phyloP scores from a whole-genome alignment of 2,329 filamentous ascomycete genomes.

The Neoascochyta sp. region DNA sequence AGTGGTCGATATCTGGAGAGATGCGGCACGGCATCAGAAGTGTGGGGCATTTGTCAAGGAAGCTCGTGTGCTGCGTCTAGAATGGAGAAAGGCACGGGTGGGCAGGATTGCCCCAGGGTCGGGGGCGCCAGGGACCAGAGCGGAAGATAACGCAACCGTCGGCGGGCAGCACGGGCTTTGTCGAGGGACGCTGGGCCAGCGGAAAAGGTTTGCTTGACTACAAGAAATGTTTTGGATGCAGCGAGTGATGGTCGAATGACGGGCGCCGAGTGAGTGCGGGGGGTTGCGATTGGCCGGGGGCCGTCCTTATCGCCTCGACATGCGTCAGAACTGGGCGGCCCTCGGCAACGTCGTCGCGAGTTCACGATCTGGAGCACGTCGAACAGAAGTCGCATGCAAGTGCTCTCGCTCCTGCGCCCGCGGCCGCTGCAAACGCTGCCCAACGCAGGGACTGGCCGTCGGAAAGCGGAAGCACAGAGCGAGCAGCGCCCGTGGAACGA shows the following conservation, averaged over 20 bases:
- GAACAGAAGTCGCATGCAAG: too few relatives aligned
- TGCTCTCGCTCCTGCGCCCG: too few relatives aligned
- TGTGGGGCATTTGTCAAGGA: slow-evolving; percentile 19
- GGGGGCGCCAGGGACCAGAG: slow-evolving; percentile 6
- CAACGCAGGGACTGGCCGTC: slow-evolving; percentile 5
- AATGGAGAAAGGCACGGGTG: slow-evolving; percentile 5
- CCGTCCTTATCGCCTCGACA: slow-evolving; percentile 26
- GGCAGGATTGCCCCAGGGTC: slow-evolving; percentile 10
- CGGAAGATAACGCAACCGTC: slow-evolving; percentile 6
- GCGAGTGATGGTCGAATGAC: slow-evolving; percentile 24
- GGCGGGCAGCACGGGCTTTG: slow-evolving; percentile 5
- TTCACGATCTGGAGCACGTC: too few relatives aligned
- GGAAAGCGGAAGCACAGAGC: slow-evolving; percentile 3
- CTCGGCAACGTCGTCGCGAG: slow-evolving; percentile 7
- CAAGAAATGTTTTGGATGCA: slow-evolving; percentile 21
- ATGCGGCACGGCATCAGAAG: slow-evolving; percentile 13
- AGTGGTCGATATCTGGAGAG: too few relatives aligned
- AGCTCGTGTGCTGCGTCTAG: slow-evolving; percentile 12
- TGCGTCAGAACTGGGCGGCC: slow-evolving; percentile 13
- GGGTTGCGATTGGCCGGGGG: slow-evolving; percentile 18
- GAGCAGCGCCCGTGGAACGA: not conserved
- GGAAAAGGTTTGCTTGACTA: slow-evolving; percentile 23
- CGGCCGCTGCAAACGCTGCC: slow-evolving; percentile 6
- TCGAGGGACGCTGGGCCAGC: slow-evolving; percentile 5
- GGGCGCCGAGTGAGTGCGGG: slow-evolving; percentile 17